Evolutionary conservation across 1,139 yeast species (phyloP).

Genomic region (Scheffersomyces illinoinensis): DNA sequence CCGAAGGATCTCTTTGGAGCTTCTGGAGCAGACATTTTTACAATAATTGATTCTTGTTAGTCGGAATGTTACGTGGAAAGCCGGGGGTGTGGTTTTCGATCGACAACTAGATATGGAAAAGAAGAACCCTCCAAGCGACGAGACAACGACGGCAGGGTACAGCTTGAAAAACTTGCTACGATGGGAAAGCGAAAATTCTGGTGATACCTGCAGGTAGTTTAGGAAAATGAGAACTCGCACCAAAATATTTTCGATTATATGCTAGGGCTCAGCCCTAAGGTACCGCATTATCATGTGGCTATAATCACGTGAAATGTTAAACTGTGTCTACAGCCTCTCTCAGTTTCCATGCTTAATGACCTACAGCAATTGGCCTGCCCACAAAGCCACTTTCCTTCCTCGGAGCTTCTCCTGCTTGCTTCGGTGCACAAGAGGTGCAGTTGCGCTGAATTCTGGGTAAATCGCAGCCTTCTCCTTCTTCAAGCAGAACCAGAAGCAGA

Average conservation of each 20-base stretch:
- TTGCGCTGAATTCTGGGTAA: background rate
- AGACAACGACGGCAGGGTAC: background rate
- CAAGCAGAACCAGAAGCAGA: background rate
- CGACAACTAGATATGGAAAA: slow-evolving; percentile 47
- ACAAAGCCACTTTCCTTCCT: background rate
- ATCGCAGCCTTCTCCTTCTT: background rate
- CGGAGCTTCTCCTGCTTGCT: background rate
- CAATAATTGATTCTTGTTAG: slow-evolving; percentile 26
- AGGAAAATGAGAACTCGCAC: background rate
- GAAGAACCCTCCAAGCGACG: background rate
- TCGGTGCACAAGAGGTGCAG: background rate
- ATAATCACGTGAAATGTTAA: slow-evolving; percentile 1
- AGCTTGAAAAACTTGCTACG: slow-evolving; percentile 2
- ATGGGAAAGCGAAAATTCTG: background rate
- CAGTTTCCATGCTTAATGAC: background rate
- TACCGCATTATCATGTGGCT: background rate
- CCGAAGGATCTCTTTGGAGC: slow-evolving; percentile 70
- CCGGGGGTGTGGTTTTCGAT: slow-evolving; percentile 92
- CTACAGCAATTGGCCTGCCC: background rate
- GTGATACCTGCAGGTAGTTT: background rate
- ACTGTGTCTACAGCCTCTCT: background rate
- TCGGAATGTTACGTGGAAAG: slow-evolving; percentile 92
- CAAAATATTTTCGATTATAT: background rate
- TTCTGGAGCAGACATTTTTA: slow-evolving; percentile 65
- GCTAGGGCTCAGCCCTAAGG: slow-evolving; percentile 10